Conservation (phyloP, 1,139 yeast genomes). For the Sugiyamaella novakii region DNA sequence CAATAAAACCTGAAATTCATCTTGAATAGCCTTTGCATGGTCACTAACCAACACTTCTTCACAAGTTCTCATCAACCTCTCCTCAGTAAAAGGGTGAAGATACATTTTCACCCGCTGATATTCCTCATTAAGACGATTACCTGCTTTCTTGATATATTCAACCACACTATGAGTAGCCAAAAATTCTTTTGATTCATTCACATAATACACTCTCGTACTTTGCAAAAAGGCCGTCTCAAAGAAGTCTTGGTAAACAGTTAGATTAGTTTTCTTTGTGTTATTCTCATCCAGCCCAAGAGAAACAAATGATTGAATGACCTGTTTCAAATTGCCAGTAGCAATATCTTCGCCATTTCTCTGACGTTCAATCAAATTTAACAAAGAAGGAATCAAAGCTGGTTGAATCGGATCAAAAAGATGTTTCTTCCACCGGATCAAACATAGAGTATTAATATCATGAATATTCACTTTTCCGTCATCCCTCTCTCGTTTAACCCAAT, state of each 20-base stretch:
- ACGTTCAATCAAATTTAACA: conserved; percentile 69
- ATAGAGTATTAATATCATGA: conserved; percentile 86
- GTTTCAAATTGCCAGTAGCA: conserved; percentile 65
- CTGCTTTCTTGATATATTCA: conserved; percentile 87
- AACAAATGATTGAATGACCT: conserved; percentile 81
- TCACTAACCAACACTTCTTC: conserved; percentile 75
- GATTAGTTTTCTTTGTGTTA: conserved; percentile 81
- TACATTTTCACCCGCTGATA: conserved; percentile 73
- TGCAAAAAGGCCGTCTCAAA: conserved; percentile 78
- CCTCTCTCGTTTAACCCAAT: conserved; percentile 97
- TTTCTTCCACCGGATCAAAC: conserved; percentile 85
- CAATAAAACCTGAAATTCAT: conserved; percentile 70
- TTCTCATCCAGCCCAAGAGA: conserved; percentile 49
- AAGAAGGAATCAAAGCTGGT: conserved; percentile 63
- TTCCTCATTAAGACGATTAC: conserved; percentile 79
- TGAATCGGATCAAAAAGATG: conserved; percentile 73
- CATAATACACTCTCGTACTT: conserved; percentile 72
- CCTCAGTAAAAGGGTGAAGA: conserved; percentile 84
- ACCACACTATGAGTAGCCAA: conserved; percentile 78
- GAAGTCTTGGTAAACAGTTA: conserved; percentile 75
- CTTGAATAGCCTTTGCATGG: conserved; percentile 76
- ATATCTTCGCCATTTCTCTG: conserved; percentile 83
- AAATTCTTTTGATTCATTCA: conserved; percentile 66
- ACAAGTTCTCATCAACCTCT: conserved; percentile 71
- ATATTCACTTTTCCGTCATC: conserved; percentile 92